Percentiles rank a stretch among this genome's conserved stretches.
phyloP scores from a whole-genome alignment of 768 basidiomycete genomes.

The Leccinum boreale region DNA sequence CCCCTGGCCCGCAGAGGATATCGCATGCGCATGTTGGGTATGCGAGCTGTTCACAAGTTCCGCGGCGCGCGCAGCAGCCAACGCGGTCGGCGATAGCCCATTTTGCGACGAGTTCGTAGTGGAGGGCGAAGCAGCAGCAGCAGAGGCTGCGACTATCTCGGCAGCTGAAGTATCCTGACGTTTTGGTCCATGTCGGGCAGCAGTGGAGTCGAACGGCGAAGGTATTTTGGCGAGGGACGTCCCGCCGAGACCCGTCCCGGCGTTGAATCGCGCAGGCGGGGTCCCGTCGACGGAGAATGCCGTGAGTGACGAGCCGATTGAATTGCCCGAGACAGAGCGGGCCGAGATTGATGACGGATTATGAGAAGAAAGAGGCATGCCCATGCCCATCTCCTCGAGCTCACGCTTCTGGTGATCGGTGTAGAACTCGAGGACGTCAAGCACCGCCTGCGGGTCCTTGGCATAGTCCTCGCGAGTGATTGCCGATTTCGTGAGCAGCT shows the following conservation, averaged over 20 bases:
- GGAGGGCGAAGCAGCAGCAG: not conserved
- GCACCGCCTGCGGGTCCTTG: conserved; percentile 93
- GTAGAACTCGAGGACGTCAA: conserved; percentile 98
- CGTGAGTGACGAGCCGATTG: conserved; percentile 29
- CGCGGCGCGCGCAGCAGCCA: conserved; percentile 57
- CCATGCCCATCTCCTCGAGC: conserved; percentile 57
- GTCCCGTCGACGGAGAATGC: conserved; percentile 33
- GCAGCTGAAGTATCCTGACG: conserved; percentile 48
- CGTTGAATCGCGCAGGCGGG: conserved; percentile 80
- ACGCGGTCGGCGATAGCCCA: conserved; percentile 39
- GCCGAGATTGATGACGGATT: conserved; percentile 32
- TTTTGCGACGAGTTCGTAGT: conserved; percentile 24
- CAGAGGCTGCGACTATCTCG: conserved; percentile 14
- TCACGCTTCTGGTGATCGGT: conserved; percentile 98
- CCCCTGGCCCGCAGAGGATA: conserved; percentile 34
- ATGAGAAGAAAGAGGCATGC: conserved; percentile 17
- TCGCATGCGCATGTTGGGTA: conserved; percentile 37
- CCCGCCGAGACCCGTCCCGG: conserved; percentile 90
- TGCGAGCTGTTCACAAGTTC: conserved; percentile 59
- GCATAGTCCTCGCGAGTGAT: conserved; percentile 98
- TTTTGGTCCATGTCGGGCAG: conserved; percentile 35
- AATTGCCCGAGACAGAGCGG: conserved; percentile 20
- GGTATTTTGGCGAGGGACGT: conserved; percentile 43
- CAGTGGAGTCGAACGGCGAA: conserved; percentile 27
- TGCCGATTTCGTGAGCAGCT: conserved; percentile 93